These are phyloP conservation scores for Paecilomyces sp. DNA, from an alignment of 2,329 filamentous ascomycete genomes.

Conservation along the genomic window DNA sequence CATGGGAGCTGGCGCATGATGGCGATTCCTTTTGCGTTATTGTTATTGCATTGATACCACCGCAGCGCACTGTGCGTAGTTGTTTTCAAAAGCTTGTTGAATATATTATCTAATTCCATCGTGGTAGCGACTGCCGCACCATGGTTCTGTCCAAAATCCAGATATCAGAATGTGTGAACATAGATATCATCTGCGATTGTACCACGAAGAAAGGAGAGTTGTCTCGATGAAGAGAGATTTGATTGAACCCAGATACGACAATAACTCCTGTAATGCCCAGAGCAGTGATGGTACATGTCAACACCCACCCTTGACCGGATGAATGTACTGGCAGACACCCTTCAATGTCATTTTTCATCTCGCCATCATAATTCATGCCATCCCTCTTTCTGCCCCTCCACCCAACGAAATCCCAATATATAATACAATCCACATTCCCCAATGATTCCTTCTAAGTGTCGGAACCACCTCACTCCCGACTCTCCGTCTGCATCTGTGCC, in stretches of 20 bases:
- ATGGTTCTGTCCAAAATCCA: not conserved
- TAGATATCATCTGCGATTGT: not conserved
- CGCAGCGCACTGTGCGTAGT: not conserved
- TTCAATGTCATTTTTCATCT: not conserved
- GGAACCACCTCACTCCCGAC: not conserved
- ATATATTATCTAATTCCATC: not conserved
- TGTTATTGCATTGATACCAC: not conserved
- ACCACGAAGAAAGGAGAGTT: not conserved
- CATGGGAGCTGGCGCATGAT: not conserved
- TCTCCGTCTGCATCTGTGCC: slow-evolving; percentile 3
- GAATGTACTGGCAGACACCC: not conserved
- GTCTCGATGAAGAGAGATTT: not conserved
- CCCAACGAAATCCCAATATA: no score
- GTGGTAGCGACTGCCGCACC: not conserved
- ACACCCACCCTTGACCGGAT: not conserved
- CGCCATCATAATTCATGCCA: not conserved
- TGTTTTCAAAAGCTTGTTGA: not conserved
- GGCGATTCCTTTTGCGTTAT: not conserved
- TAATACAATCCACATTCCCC: no score
- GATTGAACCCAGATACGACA: not conserved
- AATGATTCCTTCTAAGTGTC: not conserved
- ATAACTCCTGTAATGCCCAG: not conserved
- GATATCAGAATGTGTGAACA: not conserved
- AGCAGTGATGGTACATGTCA: not conserved
- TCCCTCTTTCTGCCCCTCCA: not conserved